Evolutionary conservation across 257 asterid species (phyloP).

Genomic region (Eucommia ulmoides): DNA sequence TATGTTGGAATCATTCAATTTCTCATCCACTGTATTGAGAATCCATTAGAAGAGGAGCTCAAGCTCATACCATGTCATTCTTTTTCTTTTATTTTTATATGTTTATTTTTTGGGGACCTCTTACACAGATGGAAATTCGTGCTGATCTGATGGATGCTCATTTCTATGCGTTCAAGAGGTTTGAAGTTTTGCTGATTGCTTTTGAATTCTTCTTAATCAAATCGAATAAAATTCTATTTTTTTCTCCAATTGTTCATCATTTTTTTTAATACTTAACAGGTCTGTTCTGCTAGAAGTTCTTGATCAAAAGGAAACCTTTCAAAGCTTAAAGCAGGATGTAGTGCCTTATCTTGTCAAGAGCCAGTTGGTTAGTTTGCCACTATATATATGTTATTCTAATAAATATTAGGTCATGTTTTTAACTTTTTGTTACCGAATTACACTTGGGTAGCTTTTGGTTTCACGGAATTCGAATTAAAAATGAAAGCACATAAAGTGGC

Average conservation of each 20-base stretch:
- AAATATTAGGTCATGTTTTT: too few relatives aligned
- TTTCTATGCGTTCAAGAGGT: conserved; percentile 99
- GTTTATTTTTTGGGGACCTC: background rate
- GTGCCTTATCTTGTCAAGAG: conserved; percentile 87
- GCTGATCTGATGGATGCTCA: conserved; percentile 98
- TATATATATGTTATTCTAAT: too few relatives aligned
- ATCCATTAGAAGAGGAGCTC: background rate
- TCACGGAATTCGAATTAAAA: too few relatives aligned
- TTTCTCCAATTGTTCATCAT: conserved; percentile 5
- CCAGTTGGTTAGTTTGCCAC: conserved; percentile 66
- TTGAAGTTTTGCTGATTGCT: conserved; percentile 26
- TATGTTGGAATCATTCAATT: background rate
- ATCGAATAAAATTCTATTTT: background rate
- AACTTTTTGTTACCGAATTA: too few relatives aligned
- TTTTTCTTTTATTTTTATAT: background rate
- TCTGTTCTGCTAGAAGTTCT: conserved; percentile 79
- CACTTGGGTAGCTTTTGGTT: too few relatives aligned
- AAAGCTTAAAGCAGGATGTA: conserved; percentile 79
- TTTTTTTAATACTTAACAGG: conserved; percentile 25
- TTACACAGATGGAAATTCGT: conserved; percentile 78
- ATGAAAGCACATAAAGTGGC: too few relatives aligned
- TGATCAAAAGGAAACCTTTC: conserved; percentile 60
- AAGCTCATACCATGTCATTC: background rate
- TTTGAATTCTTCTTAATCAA: conserved; percentile 10
- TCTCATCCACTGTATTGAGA: too few relatives aligned